These are phyloP conservation scores for Tricholoma hemisulphureum DNA, from an alignment of 768 basidiomycete genomes.

Conservation along the genomic window DNA sequence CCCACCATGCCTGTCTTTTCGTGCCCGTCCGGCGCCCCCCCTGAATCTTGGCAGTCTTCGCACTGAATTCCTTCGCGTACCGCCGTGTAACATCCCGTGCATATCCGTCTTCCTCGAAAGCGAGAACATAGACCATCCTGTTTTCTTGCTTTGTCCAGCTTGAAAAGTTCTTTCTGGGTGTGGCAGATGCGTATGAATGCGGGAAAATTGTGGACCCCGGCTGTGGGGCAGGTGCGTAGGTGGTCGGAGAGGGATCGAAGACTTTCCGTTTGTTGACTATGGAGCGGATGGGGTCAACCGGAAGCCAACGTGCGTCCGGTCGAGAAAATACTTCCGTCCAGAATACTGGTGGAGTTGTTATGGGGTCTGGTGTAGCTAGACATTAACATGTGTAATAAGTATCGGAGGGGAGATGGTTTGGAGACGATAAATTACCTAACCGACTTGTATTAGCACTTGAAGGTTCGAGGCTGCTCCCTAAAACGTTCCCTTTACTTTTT, in stretches of 20 bases:
- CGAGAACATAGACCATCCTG: constrained; percentile 89
- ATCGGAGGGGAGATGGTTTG: background rate
- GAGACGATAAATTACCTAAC: constrained; percentile 18
- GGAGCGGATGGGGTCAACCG: constrained; percentile 84
- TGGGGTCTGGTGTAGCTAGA: constrained; percentile 49
- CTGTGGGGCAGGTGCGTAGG: constrained; percentile 13
- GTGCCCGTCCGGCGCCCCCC: constrained; percentile 54
- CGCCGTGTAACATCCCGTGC: constrained; percentile 89
- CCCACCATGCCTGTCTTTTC: constrained; percentile 85
- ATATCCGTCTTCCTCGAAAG: constrained; percentile 91
- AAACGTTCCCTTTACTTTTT: constrained; percentile 48
- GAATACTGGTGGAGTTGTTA: constrained; percentile 76
- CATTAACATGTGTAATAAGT: background rate
- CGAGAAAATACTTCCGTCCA: constrained; percentile 98
- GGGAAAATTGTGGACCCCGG: constrained; percentile 17
- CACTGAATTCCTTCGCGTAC: constrained; percentile 79
- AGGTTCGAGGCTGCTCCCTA: constrained; percentile 29
- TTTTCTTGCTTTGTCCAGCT: constrained; percentile 53
- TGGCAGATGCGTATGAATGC: constrained; percentile 19
- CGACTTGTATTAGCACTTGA: constrained; percentile 17
- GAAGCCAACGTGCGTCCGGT: constrained; percentile 87
- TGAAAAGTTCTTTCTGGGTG: constrained; percentile 14
- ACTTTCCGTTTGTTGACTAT: constrained; percentile 77
- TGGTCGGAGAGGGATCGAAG: constrained; percentile 65
- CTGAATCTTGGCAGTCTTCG: constrained; percentile 80